Conservation (phyloP, 345 rosid genomes). For the Salix udensis region DNA sequence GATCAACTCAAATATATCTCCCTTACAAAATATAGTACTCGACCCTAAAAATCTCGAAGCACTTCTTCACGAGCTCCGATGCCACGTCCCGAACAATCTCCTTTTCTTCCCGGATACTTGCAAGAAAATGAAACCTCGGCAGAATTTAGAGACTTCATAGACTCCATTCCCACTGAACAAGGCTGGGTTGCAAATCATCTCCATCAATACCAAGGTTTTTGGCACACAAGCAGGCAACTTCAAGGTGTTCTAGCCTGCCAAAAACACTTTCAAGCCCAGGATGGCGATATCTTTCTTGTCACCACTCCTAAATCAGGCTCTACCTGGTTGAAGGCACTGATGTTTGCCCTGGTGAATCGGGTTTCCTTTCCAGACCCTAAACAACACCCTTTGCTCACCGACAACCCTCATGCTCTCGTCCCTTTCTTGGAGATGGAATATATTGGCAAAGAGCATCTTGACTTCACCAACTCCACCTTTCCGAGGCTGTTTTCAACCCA, state of each 20-base stretch:
- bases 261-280: conserved; percentile 39
- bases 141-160: conserved; percentile 36
- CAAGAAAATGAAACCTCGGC: conserved; percentile 28
- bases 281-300: conserved; percentile 42
- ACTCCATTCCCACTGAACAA: conserved; percentile 35
- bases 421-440: conserved; percentile 44
- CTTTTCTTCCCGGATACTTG: conserved; percentile 26
- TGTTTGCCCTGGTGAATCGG: conserved; percentile 43
- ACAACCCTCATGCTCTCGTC: conserved; percentile 53
- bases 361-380: conserved; percentile 6
- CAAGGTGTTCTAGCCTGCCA: conserved; percentile 42
- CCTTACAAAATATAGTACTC: too few species aligned
- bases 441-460: conserved; percentile 12
- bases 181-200: conserved; percentile 35
- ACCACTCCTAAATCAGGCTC: conserved; percentile 63
- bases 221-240: conserved; percentile 37
- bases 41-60: too few species aligned
- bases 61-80: not conserved
- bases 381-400: conserved; percentile 45
- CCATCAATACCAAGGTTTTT: conserved; percentile 49
- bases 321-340: conserved; percentile 57
- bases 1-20: too few species aligned
- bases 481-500: conserved; percentile 49
- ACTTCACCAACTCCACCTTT: conserved; percentile 24
- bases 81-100: not conserved